Evolutionary conservation across 176 grass and related monocot genomes (phyloP), one percentile per base, ranked within the genome.

Genomic region (Leersia perrieri): DNA sequence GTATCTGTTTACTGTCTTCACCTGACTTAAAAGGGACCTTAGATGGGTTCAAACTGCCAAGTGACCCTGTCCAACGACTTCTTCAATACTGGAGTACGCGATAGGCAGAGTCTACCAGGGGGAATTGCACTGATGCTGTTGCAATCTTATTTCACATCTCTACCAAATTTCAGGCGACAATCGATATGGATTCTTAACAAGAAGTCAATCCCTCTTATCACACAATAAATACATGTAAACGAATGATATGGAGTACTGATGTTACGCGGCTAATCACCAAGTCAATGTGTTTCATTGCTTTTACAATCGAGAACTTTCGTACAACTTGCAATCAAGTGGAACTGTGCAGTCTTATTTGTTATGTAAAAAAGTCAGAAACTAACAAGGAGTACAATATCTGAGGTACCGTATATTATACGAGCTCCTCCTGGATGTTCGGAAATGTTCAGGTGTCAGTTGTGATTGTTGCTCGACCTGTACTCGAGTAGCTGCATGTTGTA

Each of bases 131-230:
- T 72, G 33, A 72, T 65, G 9, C 14, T 36, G 16, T 14, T 4
- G 12, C 38, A 70, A 71, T 62, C 55, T 10, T 22, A 75, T 44
- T 34, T 35, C 11, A 80, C 11, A 80, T 74, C 69, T 10, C 61
- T 74, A 31, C 83, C 87, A 47, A 2, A 62, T 49, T 76, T 33
- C 68, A 60, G 62, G 20, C 27, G 68, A 45, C 79, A 60, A 62
- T 79, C 65, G 68, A 36, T 33, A 57, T 7, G 7, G 12, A 58
- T 38, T 20, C 9, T 83, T 44, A 34, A 72, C 39, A 18, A 25
- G 51, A 40, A n/a, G 81, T 79, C 68, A 84, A 64, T 60, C 16
- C 75, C 49, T 61, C 42, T 7, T 7, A 36, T 33, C 69, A 9
- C 70, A 53, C 62, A 72, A 33, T 82, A 73, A 34, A 68, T 29